Evolutionary conservation across 1,284 basidiomycete genomes (phyloP), one percentile per base, ranked within the genome.

Genomic region (Ceratobasidium theobromae): DNA sequence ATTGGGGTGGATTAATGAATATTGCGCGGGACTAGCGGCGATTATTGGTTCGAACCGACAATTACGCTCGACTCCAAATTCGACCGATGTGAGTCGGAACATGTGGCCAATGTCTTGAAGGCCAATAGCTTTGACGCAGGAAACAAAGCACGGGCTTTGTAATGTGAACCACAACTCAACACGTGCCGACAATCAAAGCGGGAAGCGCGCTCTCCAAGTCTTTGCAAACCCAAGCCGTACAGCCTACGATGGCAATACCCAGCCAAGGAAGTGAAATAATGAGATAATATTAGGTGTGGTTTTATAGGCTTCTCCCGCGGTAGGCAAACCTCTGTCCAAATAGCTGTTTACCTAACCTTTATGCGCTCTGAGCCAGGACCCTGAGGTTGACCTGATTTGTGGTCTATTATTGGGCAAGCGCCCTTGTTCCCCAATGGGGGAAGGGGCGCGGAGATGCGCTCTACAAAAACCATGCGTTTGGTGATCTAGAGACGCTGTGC

Each of bases 141-240:
- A 38, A 32, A 60, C 55, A 60, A 60, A 60, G 55, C 55, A 60
- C 30, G 18, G 5, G 4, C 46, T 16, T 6, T 11, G 11, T 12
- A 41, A 46, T 30, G 43, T 41, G 43, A 48, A 32, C n/a, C 43
- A 35, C 23, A 11, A 21, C 2, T 49, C 23, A 40, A 49, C 46
- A 41, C 46, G 58, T 49, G 46, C 23, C 30, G 46, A 27, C 18
- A 28, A 62, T 62, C 58, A 51, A 40, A 8, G 46, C 12, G n/a
- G 32, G 58, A 62, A 62, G 58, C 41, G 33, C 25, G 8, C 52
- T n/a, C 48, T n/a, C 46, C 41, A 41, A 62, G 58, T 38, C 48
- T 3, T 57, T 45, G 54, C 41, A 30, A 28, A 25, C 21, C 11
- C 45, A 21, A 27, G 21, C 21, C 16, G 35, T 16, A 43, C 40